A percentile compares a stretch with the other conserved stretches of the same genome.
Conservation (phyloP, 345 rosid species). For the Hibiscus syriacus region DNA sequence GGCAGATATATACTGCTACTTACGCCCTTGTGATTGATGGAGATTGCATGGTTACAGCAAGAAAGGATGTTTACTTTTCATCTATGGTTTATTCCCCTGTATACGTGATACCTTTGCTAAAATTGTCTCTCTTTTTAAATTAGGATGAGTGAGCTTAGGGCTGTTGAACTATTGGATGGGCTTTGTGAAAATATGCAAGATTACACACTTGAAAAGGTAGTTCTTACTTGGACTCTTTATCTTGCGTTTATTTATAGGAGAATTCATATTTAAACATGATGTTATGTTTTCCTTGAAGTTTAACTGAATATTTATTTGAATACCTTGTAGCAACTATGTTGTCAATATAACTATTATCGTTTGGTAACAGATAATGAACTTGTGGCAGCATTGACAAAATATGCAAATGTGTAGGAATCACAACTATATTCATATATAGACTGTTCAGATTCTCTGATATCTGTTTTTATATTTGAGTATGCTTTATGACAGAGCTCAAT, state of each 20-base stretch:
- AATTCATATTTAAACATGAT: neutral
- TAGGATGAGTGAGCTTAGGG: neutral
- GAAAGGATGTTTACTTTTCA: neutral
- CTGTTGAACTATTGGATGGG: neutral
- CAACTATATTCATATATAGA: neutral
- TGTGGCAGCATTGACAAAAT: slow-evolving; percentile 1
- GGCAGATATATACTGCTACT: too few relatives aligned
- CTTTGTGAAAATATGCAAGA: slow-evolving; percentile 87
- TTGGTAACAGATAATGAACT: neutral
- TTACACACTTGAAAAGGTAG: slow-evolving; percentile 82
- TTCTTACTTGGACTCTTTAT: neutral
- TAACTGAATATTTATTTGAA: neutral
- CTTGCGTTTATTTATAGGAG: neutral
- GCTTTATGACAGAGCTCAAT: neutral
- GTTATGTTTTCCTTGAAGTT: neutral
- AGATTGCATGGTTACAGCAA: neutral
- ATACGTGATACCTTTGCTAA: neutral
- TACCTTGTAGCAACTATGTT: neutral
- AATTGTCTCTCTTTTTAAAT: neutral
- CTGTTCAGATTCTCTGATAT: neutral
- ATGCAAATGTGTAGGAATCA: neutral
- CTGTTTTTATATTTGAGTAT: too few relatives aligned
- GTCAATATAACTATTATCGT: neutral
- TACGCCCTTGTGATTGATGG: neutral
- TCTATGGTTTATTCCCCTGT: neutral